Conservation (phyloP, 225 moss, liverwort and hornwort genomes). For the Asterella californica region DNA sequence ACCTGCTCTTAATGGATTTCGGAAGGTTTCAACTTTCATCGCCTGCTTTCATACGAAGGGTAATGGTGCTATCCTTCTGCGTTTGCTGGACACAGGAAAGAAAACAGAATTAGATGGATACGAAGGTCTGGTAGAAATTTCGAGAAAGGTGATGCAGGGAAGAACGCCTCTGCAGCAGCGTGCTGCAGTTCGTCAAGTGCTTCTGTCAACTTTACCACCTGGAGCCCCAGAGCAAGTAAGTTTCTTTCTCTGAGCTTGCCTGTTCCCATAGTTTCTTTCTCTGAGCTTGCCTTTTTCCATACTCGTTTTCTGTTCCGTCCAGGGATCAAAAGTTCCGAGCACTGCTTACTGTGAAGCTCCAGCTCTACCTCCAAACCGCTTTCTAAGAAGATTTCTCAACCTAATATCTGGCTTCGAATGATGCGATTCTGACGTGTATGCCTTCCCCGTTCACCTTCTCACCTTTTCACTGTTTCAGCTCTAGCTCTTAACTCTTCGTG, state of each 20-base stretch:
- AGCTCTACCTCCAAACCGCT: background rate
- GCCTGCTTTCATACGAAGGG: no score
- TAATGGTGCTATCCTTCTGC: background rate
- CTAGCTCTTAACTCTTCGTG: no score
- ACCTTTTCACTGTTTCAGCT: no score
- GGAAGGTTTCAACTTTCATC: no score
- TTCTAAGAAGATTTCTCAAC: background rate
- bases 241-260: background rate
- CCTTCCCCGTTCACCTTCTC: no score
- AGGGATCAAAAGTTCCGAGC: background rate
- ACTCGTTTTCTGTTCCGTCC: no score
- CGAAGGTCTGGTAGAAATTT: slow-evolving; percentile 91
- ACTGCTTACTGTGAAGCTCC: background rate
- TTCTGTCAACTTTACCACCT: slow-evolving; percentile 85
- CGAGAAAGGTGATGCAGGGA: slow-evolving; percentile 89
- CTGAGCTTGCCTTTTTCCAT: no score
- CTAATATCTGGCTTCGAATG: no score
- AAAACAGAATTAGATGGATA: slow-evolving; percentile 67
- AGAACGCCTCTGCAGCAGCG: slow-evolving; percentile 83
- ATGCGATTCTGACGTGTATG: no score
- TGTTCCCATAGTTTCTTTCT: no score
- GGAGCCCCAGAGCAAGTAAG: slow-evolving; percentile 81
- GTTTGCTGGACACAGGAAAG: slow-evolving; percentile 53
- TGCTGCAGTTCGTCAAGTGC: slow-evolving; percentile 78
- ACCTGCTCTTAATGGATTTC: background rate